These are phyloP conservation scores for Helicocarpus griseus DNA, from an alignment of 2,329 filamentous ascomycete species.

Conservation along the genomic window DNA sequence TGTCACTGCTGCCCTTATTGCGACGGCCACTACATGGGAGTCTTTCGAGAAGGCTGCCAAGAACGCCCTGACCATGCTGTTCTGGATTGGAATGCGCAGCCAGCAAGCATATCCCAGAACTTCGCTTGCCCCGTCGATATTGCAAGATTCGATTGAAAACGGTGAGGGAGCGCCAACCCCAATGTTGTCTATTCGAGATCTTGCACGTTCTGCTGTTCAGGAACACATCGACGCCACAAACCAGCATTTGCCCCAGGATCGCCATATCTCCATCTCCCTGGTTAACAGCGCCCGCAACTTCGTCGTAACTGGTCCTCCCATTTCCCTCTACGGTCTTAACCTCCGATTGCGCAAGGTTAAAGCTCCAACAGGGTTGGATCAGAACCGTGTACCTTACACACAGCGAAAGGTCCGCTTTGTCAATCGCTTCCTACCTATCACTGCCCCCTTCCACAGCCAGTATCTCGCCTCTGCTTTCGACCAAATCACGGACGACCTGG, in stretches of 20 bases:
- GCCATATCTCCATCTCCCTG: slow-evolving; percentile 89
- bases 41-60: slow-evolving; percentile 72
- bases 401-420: slow-evolving; percentile 94
- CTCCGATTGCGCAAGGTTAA: slow-evolving; percentile 92
- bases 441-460: slow-evolving; percentile 94
- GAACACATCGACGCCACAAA: slow-evolving; percentile 96
- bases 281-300: slow-evolving; percentile 96
- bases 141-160: slow-evolving; percentile 87
- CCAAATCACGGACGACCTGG: slow-evolving; percentile 78
- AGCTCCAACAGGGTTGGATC: slow-evolving; percentile 92
- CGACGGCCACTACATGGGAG: slow-evolving; percentile 87
- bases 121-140: slow-evolving; percentile 78
- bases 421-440: slow-evolving; percentile 95
- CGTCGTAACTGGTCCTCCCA: slow-evolving; percentile 90
- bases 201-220: slow-evolving; percentile 79
- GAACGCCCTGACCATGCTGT: slow-evolving; percentile 81
- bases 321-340: slow-evolving; percentile 93
- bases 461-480: slow-evolving; percentile 76
- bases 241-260: slow-evolving; percentile 82
- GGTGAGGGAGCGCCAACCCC: slow-evolving; percentile 93
- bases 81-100: slow-evolving; percentile 96
- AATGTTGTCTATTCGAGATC: slow-evolving; percentile 94
- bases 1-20: slow-evolving; percentile 83
- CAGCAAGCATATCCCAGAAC: slow-evolving; percentile 96
- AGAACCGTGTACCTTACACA: slow-evolving; percentile 87